Percentiles rank a stretch among this genome's conserved stretches.
Evolutionary conservation across 306 rosid species (phyloP).

Genomic region (Medicago lupulina): DNA sequence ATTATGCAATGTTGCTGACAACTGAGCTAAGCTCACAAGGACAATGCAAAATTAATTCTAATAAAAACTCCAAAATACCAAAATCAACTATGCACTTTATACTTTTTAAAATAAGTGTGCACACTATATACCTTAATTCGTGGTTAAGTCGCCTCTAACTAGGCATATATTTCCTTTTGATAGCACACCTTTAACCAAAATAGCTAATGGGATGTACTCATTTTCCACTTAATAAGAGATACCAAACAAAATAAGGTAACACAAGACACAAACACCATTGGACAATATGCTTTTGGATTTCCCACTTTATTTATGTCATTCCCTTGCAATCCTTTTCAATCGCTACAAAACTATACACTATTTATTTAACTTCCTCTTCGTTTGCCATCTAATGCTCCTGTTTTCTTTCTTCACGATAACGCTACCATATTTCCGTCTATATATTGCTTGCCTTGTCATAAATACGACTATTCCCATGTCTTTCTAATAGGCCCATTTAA

Average conservation of each 20-base stretch:
- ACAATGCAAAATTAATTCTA: too few relatives aligned
- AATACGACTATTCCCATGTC: conserved; percentile 21
- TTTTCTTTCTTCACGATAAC: neutral
- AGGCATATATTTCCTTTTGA: conserved; percentile 36
- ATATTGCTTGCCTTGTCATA: conserved; percentile 32
- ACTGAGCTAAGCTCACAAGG: too few relatives aligned
- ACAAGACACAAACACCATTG: conserved; percentile 17
- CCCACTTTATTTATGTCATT: conserved; percentile 33
- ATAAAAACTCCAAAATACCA: too few relatives aligned
- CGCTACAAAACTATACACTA: neutral
- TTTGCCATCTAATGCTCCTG: neutral
- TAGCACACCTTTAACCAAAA: conserved; percentile 37
- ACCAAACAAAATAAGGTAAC: conserved; percentile 19
- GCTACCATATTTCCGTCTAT: neutral
- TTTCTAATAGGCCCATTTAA: neutral
- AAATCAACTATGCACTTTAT: neutral
- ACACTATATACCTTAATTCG: neutral
- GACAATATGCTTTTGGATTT: conserved; percentile 27
- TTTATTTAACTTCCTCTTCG: neutral
- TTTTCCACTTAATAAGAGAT: conserved; percentile 39
- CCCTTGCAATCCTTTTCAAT: conserved; percentile 29
- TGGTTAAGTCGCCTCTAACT: conserved; percentile 28
- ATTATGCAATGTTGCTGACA: too few relatives aligned
- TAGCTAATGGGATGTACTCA: conserved; percentile 44
- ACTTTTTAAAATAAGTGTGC: too few relatives aligned